A percentile compares a stretch with the other conserved stretches of the same genome.
These are phyloP conservation scores for Rhodotorula sp. DNA, from an alignment of 1,284 basidiomycete species.

Conservation along the genomic window DNA sequence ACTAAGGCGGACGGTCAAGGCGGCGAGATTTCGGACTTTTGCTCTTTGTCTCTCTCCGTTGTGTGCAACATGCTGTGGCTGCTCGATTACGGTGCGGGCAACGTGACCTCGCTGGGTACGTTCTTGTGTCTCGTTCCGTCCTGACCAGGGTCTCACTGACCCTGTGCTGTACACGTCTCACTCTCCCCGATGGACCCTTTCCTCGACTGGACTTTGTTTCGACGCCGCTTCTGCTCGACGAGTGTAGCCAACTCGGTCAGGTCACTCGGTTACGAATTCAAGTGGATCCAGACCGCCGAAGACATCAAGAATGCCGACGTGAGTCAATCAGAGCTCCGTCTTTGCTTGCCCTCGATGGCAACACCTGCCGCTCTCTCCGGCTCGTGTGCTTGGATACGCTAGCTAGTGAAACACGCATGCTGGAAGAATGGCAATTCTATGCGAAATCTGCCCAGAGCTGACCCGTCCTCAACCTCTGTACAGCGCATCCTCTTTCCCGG, in stretches of 20 bases:
- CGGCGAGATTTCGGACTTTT: too few species aligned
- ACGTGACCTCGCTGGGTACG: conserved; percentile 67
- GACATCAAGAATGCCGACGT: conserved; percentile 90
- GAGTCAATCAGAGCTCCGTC: conserved; percentile 50
- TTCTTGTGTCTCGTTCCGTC: neutral
- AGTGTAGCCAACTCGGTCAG: conserved; percentile 76
- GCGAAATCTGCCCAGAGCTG: neutral
- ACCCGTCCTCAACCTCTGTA: neutral
- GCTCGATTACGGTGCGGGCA: conserved; percentile 93
- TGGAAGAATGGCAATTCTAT: neutral
- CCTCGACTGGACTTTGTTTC: neutral
- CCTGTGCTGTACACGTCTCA: too few species aligned
- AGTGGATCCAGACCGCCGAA: conserved; percentile 80
- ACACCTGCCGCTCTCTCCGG: too few species aligned
- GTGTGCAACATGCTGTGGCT: conserved; percentile 61
- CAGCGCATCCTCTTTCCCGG: conserved; percentile 96
- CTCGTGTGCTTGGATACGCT: too few species aligned
- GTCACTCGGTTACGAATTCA: conserved; percentile 81
- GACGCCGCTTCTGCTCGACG: neutral
- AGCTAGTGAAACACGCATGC: neutral
- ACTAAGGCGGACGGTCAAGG: too few species aligned
- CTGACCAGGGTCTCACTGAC: too few species aligned
- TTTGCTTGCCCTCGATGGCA: too few species aligned
- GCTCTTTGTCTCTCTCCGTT: neutral
- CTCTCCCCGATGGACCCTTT: neutral